Conservation (phyloP, 2,329 filamentous ascomycete species). For the Phialophora macrospora region DNA sequence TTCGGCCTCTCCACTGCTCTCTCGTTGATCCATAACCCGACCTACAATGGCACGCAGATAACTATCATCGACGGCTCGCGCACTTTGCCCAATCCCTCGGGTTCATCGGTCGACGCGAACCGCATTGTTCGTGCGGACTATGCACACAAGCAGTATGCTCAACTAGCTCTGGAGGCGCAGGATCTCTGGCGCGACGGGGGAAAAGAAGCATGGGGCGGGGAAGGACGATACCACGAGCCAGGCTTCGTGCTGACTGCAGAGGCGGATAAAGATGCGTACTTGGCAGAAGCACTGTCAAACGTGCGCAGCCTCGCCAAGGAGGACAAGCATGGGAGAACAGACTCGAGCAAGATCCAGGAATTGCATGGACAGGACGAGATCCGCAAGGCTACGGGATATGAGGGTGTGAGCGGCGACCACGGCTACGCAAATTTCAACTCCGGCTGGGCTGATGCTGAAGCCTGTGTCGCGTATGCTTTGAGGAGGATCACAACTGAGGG, state of each 20-base stretch:
- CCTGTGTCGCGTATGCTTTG: conserved; percentile 48
- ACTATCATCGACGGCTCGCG: conserved; percentile 63
- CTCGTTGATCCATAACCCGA: conserved; percentile 65
- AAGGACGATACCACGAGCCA: conserved; percentile 52
- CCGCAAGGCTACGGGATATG: conserved; percentile 32
- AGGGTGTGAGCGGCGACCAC: conserved; percentile 37
- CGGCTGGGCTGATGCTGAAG: conserved; percentile 53
- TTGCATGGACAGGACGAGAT: conserved; percentile 30
- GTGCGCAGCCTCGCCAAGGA: conserved; percentile 39
- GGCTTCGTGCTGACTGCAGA: conserved; percentile 50
- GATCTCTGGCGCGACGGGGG: conserved; percentile 36
- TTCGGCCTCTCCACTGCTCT: conserved; percentile 72
- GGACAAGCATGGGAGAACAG: conserved; percentile 43
- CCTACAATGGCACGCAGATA: conserved; percentile 47
- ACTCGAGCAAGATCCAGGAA: conserved; percentile 48
- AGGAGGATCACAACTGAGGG: conserved; percentile 43
- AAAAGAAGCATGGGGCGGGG: conserved; percentile 46
- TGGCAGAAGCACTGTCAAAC: conserved; percentile 29
- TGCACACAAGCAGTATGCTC: conserved; percentile 74
- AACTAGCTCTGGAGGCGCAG: conserved; percentile 73
- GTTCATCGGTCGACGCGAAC: conserved; percentile 64
- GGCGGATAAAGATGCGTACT: conserved; percentile 29
- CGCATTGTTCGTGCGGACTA: conserved; percentile 77
- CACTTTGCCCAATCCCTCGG: conserved; percentile 62
- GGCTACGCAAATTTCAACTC: conserved; percentile 55